Evolutionary conservation across 2,329 filamentous ascomycete genomes (phyloP), one percentile per base, ranked within the genome.

Genomic region (Hortaea werneckii): DNA sequence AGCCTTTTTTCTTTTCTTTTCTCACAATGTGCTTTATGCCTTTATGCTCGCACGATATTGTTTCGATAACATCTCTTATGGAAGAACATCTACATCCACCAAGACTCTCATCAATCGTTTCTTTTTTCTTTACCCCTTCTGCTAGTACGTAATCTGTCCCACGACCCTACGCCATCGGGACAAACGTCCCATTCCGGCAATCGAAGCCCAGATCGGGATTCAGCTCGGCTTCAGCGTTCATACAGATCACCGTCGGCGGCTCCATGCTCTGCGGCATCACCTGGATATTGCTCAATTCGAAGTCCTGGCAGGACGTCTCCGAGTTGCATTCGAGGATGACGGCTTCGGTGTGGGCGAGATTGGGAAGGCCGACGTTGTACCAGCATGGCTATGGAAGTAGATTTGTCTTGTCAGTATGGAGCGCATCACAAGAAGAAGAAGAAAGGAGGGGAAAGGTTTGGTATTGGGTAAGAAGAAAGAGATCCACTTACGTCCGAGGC

Each of bases 261-360:
- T 50, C 52, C 12, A 48, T 26, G 13, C 48, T 55, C 42, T 58
- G 50, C 38, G 56, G 56, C 28, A 50, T 48, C 28, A 58, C 13
- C 44, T 60, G 34, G 32, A 58, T 55, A 34, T 51, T 49, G 8
- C 40, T 45, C n/a, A 53, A 47, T 46, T 48, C 32, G 38, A 60
- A 59, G 45, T 56, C 55, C 41, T 45, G 45, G 54, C 68, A 71
- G 3, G 65, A 69, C 4, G 50, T 55, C 7, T 62, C 52, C 2
- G 65, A 67, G 46, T 67, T 68, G 48, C 68, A 70, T 48, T 70
- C 65, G 20, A 71, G 54, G 32, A 71, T 64, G 32, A 69, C 54
- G 7, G 64, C 61, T 47, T 71, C 67, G 1, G 64, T 70, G 41
- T 69, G 67, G 6, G 61, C 61, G 27, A 69, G 53, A 29, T 64